Percentiles rank a stretch among this genome's conserved stretches.
Conservation (phyloP, 257 asterid species). For the Solanum dulcamara region DNA sequence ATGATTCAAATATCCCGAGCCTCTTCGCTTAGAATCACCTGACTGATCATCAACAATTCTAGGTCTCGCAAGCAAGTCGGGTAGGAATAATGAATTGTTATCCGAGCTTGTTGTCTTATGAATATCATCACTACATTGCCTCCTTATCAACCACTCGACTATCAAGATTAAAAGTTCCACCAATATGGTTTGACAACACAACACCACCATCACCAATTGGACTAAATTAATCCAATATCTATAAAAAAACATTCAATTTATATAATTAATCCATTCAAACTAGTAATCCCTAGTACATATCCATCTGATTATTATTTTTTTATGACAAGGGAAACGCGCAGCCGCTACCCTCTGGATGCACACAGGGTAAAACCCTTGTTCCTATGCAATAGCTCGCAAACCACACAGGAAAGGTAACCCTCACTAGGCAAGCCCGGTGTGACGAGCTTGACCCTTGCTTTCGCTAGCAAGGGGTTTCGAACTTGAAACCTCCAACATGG, state of each 20-base stretch:
- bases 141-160: constrained; percentile 37
- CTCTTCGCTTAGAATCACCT: constrained; percentile 33
- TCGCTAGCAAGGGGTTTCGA: no score
- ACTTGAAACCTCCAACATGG: no score
- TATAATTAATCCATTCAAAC: neutral
- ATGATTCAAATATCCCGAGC: constrained; percentile 3
- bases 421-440: no score
- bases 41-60: constrained; percentile 5
- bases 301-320: no score
- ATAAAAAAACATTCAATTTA: neutral
- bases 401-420: no score
- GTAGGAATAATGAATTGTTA: constrained; percentile 54
- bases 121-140: constrained; percentile 34
- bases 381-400: no score
- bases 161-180: constrained; percentile 37
- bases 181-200: constrained; percentile 45
- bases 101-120: constrained; percentile 12
- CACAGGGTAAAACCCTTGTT: no score
- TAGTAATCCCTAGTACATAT: constrained; percentile 5
- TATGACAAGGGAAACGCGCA: no score
- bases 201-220: constrained; percentile 87
- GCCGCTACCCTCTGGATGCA: no score
- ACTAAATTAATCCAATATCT: constrained; percentile 31
- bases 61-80: constrained; percentile 25
- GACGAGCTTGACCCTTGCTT: no score